Evolutionary conservation across 176 grass and related monocot species (phyloP).

Genomic region (Olyra latifolia): DNA sequence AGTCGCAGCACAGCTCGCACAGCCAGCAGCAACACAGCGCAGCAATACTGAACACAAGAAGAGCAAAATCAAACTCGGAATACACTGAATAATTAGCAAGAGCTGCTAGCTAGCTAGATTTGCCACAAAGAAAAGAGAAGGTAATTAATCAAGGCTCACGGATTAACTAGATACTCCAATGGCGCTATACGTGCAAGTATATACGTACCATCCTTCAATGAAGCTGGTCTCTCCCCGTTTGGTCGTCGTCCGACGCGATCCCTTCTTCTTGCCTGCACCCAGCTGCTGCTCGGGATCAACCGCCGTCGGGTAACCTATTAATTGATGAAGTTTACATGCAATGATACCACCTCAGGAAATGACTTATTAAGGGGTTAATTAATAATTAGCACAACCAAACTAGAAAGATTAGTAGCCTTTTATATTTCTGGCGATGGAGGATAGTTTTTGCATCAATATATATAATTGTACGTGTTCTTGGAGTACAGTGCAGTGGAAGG

Average conservation of each 20-base stretch:
- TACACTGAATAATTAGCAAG: no score
- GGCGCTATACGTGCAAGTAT: neutral
- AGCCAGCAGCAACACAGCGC: no score
- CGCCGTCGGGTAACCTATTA: neutral
- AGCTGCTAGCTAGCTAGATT: neutral
- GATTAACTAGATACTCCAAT: neutral
- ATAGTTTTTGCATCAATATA: neutral
- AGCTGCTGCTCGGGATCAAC: neutral
- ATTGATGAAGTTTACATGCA: neutral
- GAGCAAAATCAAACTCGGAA: no score
- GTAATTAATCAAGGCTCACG: no score
- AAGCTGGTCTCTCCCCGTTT: slow-evolving; percentile 12
- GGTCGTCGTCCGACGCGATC: neutral
- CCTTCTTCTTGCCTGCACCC: slow-evolving; percentile 1
- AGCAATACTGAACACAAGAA: no score
- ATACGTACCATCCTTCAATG: slow-evolving; percentile 4
- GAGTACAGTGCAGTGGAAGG: no score
- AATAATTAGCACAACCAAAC: no score
- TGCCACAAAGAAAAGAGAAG: neutral
- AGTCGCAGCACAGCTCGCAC: no score
- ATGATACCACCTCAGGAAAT: neutral
- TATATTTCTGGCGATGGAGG: no score
- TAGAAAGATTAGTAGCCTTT: no score
- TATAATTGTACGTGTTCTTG: no score
- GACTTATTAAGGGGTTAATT: neutral